phyloP scores from a whole-genome alignment of 306 rosid genomes.

The Cicer pinnatifidum region DNA sequence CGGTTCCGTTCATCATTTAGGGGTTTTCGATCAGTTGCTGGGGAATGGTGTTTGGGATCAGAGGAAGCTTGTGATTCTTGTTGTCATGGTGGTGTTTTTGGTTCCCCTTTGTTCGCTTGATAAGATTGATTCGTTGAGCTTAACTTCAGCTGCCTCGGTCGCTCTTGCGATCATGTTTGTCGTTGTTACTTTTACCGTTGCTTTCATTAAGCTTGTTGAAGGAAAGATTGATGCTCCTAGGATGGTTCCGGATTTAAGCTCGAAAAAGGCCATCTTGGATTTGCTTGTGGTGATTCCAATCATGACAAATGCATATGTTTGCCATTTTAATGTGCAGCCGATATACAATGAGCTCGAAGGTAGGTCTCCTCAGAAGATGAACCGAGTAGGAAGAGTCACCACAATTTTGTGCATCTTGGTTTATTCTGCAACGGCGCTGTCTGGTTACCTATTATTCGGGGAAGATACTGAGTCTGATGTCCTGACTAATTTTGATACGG shows the following conservation, averaged over 20 bases:
- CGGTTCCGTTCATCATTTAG: slow-evolving; percentile 78
- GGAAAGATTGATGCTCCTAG: slow-evolving; percentile 70
- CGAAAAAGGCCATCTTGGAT: slow-evolving; percentile 74
- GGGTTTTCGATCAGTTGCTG: slow-evolving; percentile 89
- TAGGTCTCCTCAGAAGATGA: slow-evolving; percentile 85
- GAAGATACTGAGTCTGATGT: slow-evolving; percentile 82
- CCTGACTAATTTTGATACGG: slow-evolving; percentile 80
- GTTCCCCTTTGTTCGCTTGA: slow-evolving; percentile 92
- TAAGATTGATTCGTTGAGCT: slow-evolving; percentile 88
- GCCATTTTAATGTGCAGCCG: slow-evolving; percentile 89
- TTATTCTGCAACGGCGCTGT: slow-evolving; percentile 72
- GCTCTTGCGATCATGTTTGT: slow-evolving; percentile 89
- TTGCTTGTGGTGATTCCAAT: slow-evolving; percentile 94
- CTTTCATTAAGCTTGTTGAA: slow-evolving; percentile 71
- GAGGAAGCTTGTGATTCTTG: slow-evolving; percentile 72
- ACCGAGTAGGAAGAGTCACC: slow-evolving; percentile 82
- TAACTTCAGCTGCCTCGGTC: slow-evolving; percentile 96
- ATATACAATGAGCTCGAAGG: slow-evolving; percentile 89
- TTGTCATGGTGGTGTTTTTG: slow-evolving; percentile 69
- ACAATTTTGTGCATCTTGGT: slow-evolving; percentile 73
- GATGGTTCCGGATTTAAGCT: slow-evolving; percentile 81
- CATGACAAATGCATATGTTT: slow-evolving; percentile 88
- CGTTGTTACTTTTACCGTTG: slow-evolving; percentile 64
- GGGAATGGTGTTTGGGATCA: slow-evolving; percentile 96
- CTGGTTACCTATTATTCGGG: slow-evolving; percentile 90